Evolutionary conservation across 176 grass and related monocot genomes (phyloP).

Genomic region (Zea luxurians): DNA sequence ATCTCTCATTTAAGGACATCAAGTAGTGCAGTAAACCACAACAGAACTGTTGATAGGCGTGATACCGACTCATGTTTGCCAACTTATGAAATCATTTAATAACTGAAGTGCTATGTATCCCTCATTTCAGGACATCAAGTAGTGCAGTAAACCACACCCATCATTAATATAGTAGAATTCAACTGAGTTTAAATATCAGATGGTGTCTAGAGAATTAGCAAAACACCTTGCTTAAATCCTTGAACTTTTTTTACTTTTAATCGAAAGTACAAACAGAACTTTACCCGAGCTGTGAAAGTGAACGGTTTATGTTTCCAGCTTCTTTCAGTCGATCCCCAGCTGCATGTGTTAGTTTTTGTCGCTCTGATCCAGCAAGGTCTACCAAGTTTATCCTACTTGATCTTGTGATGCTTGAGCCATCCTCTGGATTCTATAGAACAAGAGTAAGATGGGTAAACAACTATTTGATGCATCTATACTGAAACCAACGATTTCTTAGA

Average conservation of each 20-base stretch:
- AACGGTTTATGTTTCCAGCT: slow-evolving; percentile 98
- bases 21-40: not conserved
- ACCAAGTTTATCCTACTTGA: slow-evolving; percentile 96
- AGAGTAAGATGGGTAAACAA: slow-evolving; percentile 24
- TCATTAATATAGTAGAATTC: not conserved
- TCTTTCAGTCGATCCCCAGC: slow-evolving; percentile 87
- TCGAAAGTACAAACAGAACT: slow-evolving; percentile 31
- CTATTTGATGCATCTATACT: not conserved
- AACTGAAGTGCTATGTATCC: not conserved
- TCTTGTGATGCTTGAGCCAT: slow-evolving; percentile 72
- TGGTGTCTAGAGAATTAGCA: not conserved
- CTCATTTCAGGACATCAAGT: not conserved
- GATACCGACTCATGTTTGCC: not conserved
- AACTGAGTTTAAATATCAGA: slow-evolving; percentile 4
- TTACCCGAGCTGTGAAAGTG: slow-evolving; percentile 97
- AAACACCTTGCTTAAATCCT: not conserved
- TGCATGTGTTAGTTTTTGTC: slow-evolving; percentile 85
- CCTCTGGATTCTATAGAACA: slow-evolving; percentile 62
- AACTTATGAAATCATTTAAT: not conserved
- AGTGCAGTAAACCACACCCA: not conserved
- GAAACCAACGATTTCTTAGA: slow-evolving; percentile 8
- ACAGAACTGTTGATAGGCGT: not conserved
- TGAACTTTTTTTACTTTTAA: not conserved
- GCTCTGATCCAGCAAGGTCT: slow-evolving; percentile 96
- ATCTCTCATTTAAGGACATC: slow-evolving; percentile 14